phyloP scores from a whole-genome alignment of 2,329 filamentous ascomycete species.

The Hypoxylon sp. region DNA sequence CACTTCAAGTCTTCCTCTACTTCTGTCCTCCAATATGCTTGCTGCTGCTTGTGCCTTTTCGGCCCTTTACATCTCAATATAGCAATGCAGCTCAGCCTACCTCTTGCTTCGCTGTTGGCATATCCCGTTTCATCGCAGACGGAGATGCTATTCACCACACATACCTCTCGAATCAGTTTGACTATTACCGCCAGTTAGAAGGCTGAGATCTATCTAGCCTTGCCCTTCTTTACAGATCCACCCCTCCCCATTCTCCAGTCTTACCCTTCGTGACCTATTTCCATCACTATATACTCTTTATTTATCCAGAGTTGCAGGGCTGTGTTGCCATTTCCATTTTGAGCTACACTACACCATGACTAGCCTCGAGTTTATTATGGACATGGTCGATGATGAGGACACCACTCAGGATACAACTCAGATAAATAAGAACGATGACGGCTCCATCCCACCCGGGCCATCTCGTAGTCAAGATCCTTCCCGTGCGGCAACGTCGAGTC shows the following conservation, averaged over 20 bases:
- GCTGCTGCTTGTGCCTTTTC: slow-evolving; percentile 48
- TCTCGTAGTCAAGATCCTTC: slow-evolving; percentile 56
- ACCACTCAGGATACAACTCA: slow-evolving; percentile 54
- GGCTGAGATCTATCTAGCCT: slow-evolving; percentile 56
- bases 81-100: slow-evolving; percentile 57
- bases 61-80: slow-evolving; percentile 56
- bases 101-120: slow-evolving; percentile 53
- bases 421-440: slow-evolving; percentile 62
- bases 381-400: slow-evolving; percentile 64
- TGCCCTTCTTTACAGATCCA: slow-evolving; percentile 50
- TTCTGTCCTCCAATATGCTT: slow-evolving; percentile 45
- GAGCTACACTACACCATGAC: slow-evolving; percentile 62
- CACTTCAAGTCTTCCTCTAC: slow-evolving; percentile 37
- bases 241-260: slow-evolving; percentile 49
- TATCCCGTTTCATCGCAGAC: slow-evolving; percentile 56
- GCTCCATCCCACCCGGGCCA: slow-evolving; percentile 56
- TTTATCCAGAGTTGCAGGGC: slow-evolving; percentile 52
- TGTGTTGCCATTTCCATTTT: slow-evolving; percentile 56
- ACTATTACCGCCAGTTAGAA: slow-evolving; percentile 52
- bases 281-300: slow-evolving; percentile 50
- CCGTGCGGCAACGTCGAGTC: slow-evolving; percentile 55
- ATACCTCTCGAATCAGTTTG: slow-evolving; percentile 49
- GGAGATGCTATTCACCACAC: slow-evolving; percentile 53
- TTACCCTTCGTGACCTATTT: slow-evolving; percentile 50
- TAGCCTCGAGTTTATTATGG: slow-evolving; percentile 70